Evolutionary conservation across 305 asterid genomes (phyloP).

Genomic region (Salvia sclarea): DNA sequence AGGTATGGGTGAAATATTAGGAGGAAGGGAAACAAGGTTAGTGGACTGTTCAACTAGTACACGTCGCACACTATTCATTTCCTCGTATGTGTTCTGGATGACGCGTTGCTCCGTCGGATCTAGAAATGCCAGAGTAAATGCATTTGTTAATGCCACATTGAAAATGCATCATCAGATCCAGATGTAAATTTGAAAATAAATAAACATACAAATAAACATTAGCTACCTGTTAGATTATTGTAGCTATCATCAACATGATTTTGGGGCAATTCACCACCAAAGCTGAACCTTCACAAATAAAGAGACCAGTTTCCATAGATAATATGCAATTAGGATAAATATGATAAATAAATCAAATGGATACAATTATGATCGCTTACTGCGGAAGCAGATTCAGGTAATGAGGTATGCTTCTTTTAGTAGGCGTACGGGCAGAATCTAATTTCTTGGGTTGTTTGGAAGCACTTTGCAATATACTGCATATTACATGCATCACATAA

Average conservation of each 20-base stretch:
- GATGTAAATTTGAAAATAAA: not conserved
- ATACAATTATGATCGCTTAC: constrained; percentile 49
- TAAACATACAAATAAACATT: no score
- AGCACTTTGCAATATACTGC: constrained; percentile 53
- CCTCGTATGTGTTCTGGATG: constrained; percentile 30
- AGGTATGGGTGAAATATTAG: constrained; percentile 31
- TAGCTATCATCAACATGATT: constrained; percentile 38
- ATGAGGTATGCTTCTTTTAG: constrained; percentile 46
- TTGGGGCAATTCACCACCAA: constrained; percentile 35
- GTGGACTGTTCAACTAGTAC: constrained; percentile 54
- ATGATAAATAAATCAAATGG: constrained; percentile 7
- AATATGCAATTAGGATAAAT: constrained; percentile 23
- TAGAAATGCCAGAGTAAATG: constrained; percentile 34
- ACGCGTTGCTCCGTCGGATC: constrained; percentile 49
- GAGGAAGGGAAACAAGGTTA: constrained; percentile 60
- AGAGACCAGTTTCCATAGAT: not conserved
- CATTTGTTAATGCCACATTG: constrained; percentile 17
- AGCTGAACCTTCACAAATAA: constrained; percentile 46
- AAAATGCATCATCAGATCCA: not conserved
- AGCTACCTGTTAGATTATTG: constrained; percentile 50
- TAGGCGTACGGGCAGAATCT: constrained; percentile 40
- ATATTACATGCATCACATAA: constrained; percentile 29
- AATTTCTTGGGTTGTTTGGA: constrained; percentile 45
- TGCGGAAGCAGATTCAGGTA: constrained; percentile 51
- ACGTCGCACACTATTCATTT: constrained; percentile 52